Base-by-base conservation (phyloP, 2,329 filamentous ascomycete species). In the Hymenoscyphus scutula region DNA sequence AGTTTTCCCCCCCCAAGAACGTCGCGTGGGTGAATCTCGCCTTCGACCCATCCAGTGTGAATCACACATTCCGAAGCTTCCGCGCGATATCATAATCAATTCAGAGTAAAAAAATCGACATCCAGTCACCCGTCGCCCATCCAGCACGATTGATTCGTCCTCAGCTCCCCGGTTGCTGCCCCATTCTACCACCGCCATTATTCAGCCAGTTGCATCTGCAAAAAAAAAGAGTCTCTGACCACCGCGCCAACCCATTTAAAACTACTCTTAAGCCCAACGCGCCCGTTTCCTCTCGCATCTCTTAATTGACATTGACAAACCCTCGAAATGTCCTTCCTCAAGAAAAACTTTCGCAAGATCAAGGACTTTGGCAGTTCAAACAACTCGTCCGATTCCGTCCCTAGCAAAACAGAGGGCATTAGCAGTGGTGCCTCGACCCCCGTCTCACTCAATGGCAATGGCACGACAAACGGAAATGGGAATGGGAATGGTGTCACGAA, bases 321-420 rank as follows among this genome's bases (percentile, higher is more conserved):
- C n/a, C n/a, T n/a, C n/a, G n/a, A n/a, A n/a, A 73, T 73, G 71
- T 70, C 68, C 37, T 69, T 72, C 62, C 45, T 73, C 55, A 72
- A 69, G 67, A 73, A 71, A 53, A 67, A 65, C 10, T 66, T 73
- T 56, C 62, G 56, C 51, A 73, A 70, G 60, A 53, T 72, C 27
- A 69, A 65, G 62, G 64, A 65, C 1, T 45, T 69, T 29, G 58
- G 62, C 2, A 56, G 13, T 13, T 38, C 37, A 30, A 59, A 63
- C n/a, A 55, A 38, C 7, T 63, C 59, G 23, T 56, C 55, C n/a
- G 51, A 60, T 38, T 61, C 63, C 3, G 32, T 57, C 1, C 60
- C 66, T 4, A 63, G 59, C 11, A 70, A 68, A 53, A 53, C 41
- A 1, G 65, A 67, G 23, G 67, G 62, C 8, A 37, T 58, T 7